These are phyloP conservation scores for Tetratostichococcus sp. DNA, from an alignment of 139 green algal species.

Conservation along the genomic window DNA sequence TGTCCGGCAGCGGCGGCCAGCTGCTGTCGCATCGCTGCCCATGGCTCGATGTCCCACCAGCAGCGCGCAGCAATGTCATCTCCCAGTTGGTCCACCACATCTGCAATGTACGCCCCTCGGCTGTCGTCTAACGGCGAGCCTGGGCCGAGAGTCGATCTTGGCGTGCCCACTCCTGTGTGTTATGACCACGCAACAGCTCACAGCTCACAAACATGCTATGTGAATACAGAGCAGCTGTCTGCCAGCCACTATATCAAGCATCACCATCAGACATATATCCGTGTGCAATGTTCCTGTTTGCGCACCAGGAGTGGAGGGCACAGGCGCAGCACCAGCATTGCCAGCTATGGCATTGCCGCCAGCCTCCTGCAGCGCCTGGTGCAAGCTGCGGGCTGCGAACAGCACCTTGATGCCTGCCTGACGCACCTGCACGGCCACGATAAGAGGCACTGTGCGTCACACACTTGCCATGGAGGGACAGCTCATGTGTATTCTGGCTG, in stretches of 20 bases:
- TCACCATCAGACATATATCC: too few species aligned
- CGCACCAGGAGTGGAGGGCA: too few species aligned
- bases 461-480: too few species aligned
- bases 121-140: not conserved
- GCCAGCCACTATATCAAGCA: too few species aligned
- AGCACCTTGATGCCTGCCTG: conserved; percentile 44
- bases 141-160: not conserved
- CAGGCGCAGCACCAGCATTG: not conserved
- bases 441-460: not conserved
- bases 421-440: conserved; percentile 26
- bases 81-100: conserved; percentile 59
- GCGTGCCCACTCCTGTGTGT: too few species aligned
- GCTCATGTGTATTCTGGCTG: too few species aligned
- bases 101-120: conserved; percentile 46
- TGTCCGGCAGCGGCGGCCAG: not conserved
- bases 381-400: conserved; percentile 24
- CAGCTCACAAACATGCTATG: too few species aligned
- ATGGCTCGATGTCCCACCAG: conserved; percentile 68
- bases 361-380: conserved; percentile 19
- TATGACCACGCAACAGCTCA: too few species aligned
- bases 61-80: conserved; percentile 29
- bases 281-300: too few species aligned
- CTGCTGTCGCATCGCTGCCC: not conserved
- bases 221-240: too few species aligned
- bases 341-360: not conserved